Percentiles rank a stretch among this genome's conserved stretches.
These are phyloP conservation scores for Ilyonectria destructans DNA, from an alignment of 2,329 filamentous ascomycete species.

Conservation along the genomic window DNA sequence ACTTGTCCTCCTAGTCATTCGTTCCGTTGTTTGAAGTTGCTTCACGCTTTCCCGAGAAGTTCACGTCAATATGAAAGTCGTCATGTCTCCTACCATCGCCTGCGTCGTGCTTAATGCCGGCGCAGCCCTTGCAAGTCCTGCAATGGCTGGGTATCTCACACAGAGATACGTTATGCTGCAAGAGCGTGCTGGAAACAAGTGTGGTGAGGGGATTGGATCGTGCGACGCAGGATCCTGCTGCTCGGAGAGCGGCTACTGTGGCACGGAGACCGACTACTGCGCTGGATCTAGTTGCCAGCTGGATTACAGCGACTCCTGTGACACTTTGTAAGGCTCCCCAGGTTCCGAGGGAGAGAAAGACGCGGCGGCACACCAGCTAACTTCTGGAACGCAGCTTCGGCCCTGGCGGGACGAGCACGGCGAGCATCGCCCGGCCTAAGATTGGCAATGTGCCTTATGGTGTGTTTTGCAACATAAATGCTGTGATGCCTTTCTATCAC, in stretches of 20 bases:
- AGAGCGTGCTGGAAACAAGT: conserved; percentile 46
- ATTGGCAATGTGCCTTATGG: conserved; percentile 58
- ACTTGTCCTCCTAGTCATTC: conserved; percentile 35
- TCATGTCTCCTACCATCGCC: conserved; percentile 32
- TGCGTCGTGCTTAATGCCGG: conserved; percentile 40
- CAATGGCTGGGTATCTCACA: conserved; percentile 34
- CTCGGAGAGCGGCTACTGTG: conserved; percentile 58
- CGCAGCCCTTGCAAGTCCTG: conserved; percentile 41
- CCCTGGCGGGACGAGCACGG: conserved; percentile 53
- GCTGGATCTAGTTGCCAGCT: conserved; percentile 58
- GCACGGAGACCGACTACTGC: conserved; percentile 55
- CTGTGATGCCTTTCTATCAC: conserved; percentile 25
- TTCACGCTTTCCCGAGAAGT: neutral
- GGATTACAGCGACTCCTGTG: conserved; percentile 59
- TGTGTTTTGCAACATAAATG: conserved; percentile 40
- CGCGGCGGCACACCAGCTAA: conserved; percentile 30
- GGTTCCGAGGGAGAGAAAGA: neutral
- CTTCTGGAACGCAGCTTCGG: conserved; percentile 46
- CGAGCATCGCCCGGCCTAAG: conserved; percentile 50
- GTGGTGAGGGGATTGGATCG: conserved; percentile 55
- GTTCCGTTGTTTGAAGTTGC: conserved; percentile 28
- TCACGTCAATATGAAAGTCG: conserved; percentile 39
- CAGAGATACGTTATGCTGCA: conserved; percentile 35
- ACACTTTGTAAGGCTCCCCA: conserved; percentile 57
- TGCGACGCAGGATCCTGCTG: conserved; percentile 55